Conservation (phyloP, 2,329 filamentous ascomycete genomes). For the Phialemoniopsis sp. region DNA sequence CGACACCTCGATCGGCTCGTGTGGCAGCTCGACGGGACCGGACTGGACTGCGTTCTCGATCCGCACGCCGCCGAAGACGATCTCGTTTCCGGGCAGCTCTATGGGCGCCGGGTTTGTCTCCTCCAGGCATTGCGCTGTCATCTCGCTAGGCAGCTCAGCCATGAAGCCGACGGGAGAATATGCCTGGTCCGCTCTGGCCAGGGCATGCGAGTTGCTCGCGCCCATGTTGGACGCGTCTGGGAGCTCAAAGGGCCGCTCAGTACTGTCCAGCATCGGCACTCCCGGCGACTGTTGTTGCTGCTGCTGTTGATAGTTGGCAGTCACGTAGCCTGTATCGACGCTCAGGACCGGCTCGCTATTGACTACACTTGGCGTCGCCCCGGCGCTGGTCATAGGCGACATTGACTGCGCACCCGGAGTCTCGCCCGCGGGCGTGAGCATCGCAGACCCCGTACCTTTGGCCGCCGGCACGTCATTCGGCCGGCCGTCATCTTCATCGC, state of each 20-base stretch:
- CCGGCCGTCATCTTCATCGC: conserved; percentile 24
- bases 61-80: conserved; percentile 18
- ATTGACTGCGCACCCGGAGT: not conserved
- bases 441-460: not conserved
- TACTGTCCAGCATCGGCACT: conserved; percentile 27
- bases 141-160: conserved; percentile 42
- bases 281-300: conserved; percentile 6
- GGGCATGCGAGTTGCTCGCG: conserved; percentile 1
- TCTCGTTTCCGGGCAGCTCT: conserved; percentile 35
- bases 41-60: conserved; percentile 5
- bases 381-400: conserved; percentile 2
- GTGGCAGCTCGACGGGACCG: conserved; percentile 31
- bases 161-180: conserved; percentile 38
- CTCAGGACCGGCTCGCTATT: not conserved
- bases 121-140: conserved; percentile 31
- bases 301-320: not conserved
- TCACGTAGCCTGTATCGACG: not conserved
- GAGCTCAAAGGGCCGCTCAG: conserved; percentile 25
- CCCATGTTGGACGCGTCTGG: conserved; percentile 14
- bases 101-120: conserved; percentile 39
- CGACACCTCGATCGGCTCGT: conserved; percentile 21
- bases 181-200: conserved; percentile 9
- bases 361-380: conserved; percentile 3
- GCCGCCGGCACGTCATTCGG: not conserved
- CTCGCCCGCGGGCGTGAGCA: not conserved